Evolutionary conservation across 345 rosid genomes (phyloP), one percentile per base, ranked within the genome.

Genomic region (Isatis tinctoria): DNA sequence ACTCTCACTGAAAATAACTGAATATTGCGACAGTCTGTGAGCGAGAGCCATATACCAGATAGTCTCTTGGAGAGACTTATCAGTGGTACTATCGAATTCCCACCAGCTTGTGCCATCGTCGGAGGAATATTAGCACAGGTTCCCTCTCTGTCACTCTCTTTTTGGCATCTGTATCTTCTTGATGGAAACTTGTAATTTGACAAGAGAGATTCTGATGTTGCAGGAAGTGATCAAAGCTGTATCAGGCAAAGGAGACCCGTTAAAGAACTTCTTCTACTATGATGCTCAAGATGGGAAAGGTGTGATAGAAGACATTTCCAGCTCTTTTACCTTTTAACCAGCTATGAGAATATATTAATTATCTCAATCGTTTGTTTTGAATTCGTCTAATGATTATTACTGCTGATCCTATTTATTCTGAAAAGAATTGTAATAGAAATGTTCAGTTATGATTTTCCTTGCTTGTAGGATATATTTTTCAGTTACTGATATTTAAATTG

Each of bases 41-140:
- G 74, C 62, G 91, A 88, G 79, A 81, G 89, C 67, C 87, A 72
- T 53, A 43, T 92, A 65, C 93, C 90, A 5, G 80, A 88, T 77
- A 53, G 75, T 59, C 85, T 92, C 36, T 82, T 95, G 33, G 96
- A 90, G 74, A 90, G 99, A 73, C 83, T 95, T 75, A 78, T 88
- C 54, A 51, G 20, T 4, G 82, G 80, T 60, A 66, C 66, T 22
- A 75, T 59, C 35, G 97, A 92, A 79, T 95, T 85, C 70, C 94
- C 97, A 73, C 91, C 97, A 3, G 93, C 87, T 41, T 95, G 99
- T 85, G 97, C 97, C 39, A 81, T 95, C 73, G 70, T 95, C 2
- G 97, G 99, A 61, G 99, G 99, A 71, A 83, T 86, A 67, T 85
- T 92, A 35, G 99, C 98, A 69, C 99, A 95, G 98, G 98, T 90